Percentiles rank a stretch among this genome's conserved stretches.
Evolutionary conservation across 2,329 filamentous ascomycete species (phyloP).

Genomic region (Sporothrix schenckii): DNA sequence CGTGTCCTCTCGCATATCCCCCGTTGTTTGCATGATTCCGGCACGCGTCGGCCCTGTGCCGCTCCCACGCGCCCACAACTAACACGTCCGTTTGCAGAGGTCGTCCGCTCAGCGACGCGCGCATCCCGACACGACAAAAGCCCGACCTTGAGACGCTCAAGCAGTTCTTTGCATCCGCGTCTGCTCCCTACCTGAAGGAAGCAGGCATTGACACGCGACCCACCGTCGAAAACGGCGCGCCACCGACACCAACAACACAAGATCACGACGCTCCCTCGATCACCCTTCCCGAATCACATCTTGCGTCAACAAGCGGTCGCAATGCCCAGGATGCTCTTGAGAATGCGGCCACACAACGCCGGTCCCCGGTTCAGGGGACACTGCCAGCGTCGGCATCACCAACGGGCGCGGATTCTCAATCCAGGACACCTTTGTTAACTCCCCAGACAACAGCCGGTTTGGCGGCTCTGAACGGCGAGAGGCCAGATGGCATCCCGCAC

Average conservation of each 20-base stretch:
- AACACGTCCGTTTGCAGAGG: slow-evolving; percentile 45
- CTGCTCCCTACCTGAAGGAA: slow-evolving; percentile 37
- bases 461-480: not conserved
- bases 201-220: slow-evolving; percentile 19
- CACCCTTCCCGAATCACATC: slow-evolving; percentile 1
- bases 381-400: not conserved
- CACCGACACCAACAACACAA: slow-evolving; percentile 19
- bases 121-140: slow-evolving; percentile 55
- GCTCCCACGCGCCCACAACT: slow-evolving; percentile 28
- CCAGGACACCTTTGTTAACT: slow-evolving; percentile 11
- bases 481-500: not conserved
- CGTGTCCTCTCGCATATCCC: slow-evolving; percentile 43
- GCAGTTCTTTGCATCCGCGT: slow-evolving; percentile 42
- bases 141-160: slow-evolving; percentile 51
- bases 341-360: not conserved
- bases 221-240: slow-evolving; percentile 19
- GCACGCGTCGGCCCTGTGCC: slow-evolving; percentile 6
- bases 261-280: slow-evolving; percentile 9
- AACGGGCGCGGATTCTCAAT: not conserved
- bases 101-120: slow-evolving; percentile 55
- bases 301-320: not conserved
- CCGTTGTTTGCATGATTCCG: slow-evolving; percentile 30
- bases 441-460: slow-evolving; percentile 11
- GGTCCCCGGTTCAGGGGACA: not conserved
- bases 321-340: not conserved